Conservation (phyloP, 768 basidiomycete genomes). For the Auriscalpium vulgare region DNA sequence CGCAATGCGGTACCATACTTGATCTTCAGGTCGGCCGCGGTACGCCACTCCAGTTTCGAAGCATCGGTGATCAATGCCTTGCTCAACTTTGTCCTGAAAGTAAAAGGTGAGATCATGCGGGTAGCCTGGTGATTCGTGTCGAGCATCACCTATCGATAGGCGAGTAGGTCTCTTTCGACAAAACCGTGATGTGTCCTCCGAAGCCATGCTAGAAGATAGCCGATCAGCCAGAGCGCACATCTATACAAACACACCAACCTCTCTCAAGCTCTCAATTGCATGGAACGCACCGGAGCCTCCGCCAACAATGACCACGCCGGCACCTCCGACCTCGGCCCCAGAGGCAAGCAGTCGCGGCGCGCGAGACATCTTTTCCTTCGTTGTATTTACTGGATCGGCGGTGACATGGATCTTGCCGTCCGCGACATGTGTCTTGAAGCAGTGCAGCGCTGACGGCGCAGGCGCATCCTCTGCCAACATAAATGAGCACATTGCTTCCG, state of each 20-base stretch:
- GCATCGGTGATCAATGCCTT: slow-evolving; percentile 77
- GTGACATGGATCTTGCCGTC: slow-evolving; percentile 76
- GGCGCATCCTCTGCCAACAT: slow-evolving; percentile 71
- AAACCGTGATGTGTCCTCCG: slow-evolving; percentile 64
- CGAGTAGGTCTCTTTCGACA: slow-evolving; percentile 71
- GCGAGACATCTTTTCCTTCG: slow-evolving; percentile 60
- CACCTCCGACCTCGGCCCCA: slow-evolving; percentile 38
- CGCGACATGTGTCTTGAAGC: slow-evolving; percentile 58
- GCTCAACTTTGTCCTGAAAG: slow-evolving; percentile 72
- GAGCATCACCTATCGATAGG: slow-evolving; percentile 71
- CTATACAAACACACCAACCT: slow-evolving; percentile 37
- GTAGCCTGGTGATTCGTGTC: no score
- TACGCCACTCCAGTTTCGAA: slow-evolving; percentile 68
- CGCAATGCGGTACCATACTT: slow-evolving; percentile 65
- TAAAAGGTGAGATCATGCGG: no score
- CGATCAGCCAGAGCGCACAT: neutral
- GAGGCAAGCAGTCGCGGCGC: slow-evolving; percentile 46
- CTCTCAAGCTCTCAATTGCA: slow-evolving; percentile 72
- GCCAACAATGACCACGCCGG: slow-evolving; percentile 76
- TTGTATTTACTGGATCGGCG: slow-evolving; percentile 52
- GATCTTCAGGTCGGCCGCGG: slow-evolving; percentile 65
- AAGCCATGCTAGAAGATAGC: slow-evolving; percentile 54
- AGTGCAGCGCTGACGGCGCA: slow-evolving; percentile 71
- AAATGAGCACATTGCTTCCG: slow-evolving; percentile 10
- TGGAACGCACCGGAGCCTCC: slow-evolving; percentile 78